Evolutionary conservation across 345 rosid genomes (phyloP).

Genomic region (Brassica rapa): DNA sequence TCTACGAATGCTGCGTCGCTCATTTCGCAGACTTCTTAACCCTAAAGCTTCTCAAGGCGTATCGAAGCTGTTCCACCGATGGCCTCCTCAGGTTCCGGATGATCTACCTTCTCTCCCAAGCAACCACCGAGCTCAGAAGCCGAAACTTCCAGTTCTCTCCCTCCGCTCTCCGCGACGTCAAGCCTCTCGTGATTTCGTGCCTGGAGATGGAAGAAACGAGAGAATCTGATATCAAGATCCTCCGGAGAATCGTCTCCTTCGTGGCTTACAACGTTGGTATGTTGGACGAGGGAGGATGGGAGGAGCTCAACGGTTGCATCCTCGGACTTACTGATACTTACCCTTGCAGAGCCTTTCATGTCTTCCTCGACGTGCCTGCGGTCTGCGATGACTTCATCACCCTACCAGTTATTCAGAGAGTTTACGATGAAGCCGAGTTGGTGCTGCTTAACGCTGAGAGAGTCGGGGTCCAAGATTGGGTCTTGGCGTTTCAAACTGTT

Average conservation of each 20-base stretch:
- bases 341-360: background rate
- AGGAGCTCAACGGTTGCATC: constrained; percentile 2
- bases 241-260: background rate
- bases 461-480: background rate
- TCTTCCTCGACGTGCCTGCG: background rate
- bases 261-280: background rate
- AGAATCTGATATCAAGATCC: background rate
- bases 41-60: background rate
- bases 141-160: background rate
- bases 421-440: background rate
- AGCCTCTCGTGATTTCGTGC: background rate
- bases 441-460: background rate
- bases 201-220: background rate
- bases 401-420: background rate
- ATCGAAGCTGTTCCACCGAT: background rate
- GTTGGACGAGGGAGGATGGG: background rate
- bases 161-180: background rate
- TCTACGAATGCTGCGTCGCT: background rate
- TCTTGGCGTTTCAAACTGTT: background rate
- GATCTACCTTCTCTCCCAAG: background rate
- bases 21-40: background rate
- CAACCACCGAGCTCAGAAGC: background rate
- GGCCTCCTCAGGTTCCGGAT: background rate
- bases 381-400: background rate
- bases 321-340: background rate